Evolutionary conservation across 192 early-diverging fungal species (phyloP).

Genomic region (Backusella tarrabulga): DNA sequence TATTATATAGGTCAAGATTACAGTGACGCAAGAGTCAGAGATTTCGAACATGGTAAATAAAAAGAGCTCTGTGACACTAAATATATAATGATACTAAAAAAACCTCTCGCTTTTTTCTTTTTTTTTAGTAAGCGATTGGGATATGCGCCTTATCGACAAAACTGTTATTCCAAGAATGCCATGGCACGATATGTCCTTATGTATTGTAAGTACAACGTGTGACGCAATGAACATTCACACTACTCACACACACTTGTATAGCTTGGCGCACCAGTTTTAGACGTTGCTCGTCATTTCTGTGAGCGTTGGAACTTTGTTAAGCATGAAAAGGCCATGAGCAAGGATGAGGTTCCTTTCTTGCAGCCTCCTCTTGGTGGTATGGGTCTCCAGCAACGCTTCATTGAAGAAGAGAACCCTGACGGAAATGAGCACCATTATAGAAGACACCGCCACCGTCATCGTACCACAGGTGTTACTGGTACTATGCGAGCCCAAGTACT

Average conservation of each 20-base stretch:
- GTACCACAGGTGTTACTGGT: slow-evolving; percentile 54
- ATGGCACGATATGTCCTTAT: slow-evolving; percentile 85
- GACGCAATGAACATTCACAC: neutral
- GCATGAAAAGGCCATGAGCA: slow-evolving; percentile 57
- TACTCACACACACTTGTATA: neutral
- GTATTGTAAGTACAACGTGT: slow-evolving; percentile 41
- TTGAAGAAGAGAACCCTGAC: slow-evolving; percentile 45
- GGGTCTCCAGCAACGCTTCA: slow-evolving; percentile 15
- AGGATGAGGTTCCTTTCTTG: slow-evolving; percentile 59
- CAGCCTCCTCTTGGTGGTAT: slow-evolving; percentile 46
- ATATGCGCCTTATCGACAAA: slow-evolving; percentile 45
- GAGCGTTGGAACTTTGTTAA: slow-evolving; percentile 90
- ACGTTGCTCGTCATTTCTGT: slow-evolving; percentile 82
- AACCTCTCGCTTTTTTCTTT: no score
- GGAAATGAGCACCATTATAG: slow-evolving; percentile 45
- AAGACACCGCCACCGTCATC: slow-evolving; percentile 27
- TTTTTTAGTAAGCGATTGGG: slow-evolving; percentile 48
- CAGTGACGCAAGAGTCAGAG: slow-evolving; percentile 80
- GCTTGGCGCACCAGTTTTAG: slow-evolving; percentile 73
- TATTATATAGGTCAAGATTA: slow-evolving; percentile 66
- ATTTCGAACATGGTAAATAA: slow-evolving; percentile 48
- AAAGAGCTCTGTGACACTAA: neutral
- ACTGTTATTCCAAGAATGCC: slow-evolving; percentile 66
- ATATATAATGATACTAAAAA: neutral
- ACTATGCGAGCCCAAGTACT: slow-evolving; percentile 63